Base-by-base conservation (phyloP, 306 rosid species). In the Prinsepia uniflora region DNA sequence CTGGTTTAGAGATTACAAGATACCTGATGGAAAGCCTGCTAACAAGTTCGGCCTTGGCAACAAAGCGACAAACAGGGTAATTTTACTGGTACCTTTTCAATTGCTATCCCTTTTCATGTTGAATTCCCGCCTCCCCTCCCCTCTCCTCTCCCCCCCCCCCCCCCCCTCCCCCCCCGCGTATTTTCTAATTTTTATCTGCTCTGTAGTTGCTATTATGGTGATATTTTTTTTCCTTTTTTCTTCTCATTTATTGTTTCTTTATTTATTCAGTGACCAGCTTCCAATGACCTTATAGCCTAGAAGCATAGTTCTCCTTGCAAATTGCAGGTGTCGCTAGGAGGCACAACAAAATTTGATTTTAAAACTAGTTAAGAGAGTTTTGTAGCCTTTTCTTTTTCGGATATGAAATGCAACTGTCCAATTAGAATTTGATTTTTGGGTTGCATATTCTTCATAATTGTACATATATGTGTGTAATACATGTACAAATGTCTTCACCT, bases 1-100 rank as follows among this genome's bases (percentile, higher is more conserved):
- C 68, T 92, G 98, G 96, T 92, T 92, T 78, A 86, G 98, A 83
- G 98, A 92, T 81, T 92, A 92, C 85, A 92, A 92, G 88, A 86
- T 88, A 73, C 98, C 98, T 60, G 98, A 92, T 78, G 98, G 98
- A 70, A 92, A 92, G 80, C 96, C 96, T 66, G 98, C 98, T 62
- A 92, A 92, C 85, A 88, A 77, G 72, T 92, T 92, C 85, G 98
- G 98, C 72, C 96, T 92, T 52, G 96, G 96, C 55, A 90, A 90
- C 91, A 75, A 83, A 78, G 89, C 98, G 34, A 91, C 89, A 57
- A 77, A 88, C 81, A 92, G 85, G 96, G 98, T 92, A 83, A 56
- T 40, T 50, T 49, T 69, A 53, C 13, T 4, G 48, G 48, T 54
- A 20, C 5, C 34, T 61, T 67, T 55, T 20, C 12, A 13, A 24